These are phyloP conservation scores for Kwoniella mangroviensis DNA, from an alignment of 768 basidiomycete genomes.

Conservation along the genomic window DNA sequence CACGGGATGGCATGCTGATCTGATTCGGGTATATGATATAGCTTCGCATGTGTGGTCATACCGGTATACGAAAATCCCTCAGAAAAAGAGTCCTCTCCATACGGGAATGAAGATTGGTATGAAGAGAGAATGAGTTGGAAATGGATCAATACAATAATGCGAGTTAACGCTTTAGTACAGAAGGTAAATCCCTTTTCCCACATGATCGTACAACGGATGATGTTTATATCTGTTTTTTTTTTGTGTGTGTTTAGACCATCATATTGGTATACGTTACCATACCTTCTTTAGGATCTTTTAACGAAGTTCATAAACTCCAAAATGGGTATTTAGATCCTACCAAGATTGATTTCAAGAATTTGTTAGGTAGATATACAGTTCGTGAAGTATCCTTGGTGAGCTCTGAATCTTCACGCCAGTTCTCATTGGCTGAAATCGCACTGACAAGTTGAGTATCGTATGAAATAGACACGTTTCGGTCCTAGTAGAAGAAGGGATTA, in stretches of 20 bases:
- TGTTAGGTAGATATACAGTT: conserved; percentile 73
- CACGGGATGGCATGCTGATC: neutral
- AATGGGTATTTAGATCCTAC: conserved; percentile 33
- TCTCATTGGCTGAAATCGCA: neutral
- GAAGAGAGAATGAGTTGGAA: conserved; percentile 72
- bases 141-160: conserved; percentile 95
- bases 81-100: conserved; percentile 71
- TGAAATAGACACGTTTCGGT: conserved; percentile 43
- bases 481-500: conserved; percentile 45
- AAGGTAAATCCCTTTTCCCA: conserved; percentile 66
- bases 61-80: conserved; percentile 84
- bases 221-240: too few species aligned
- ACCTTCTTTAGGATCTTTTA: conserved; percentile 64
- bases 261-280: conserved; percentile 91
- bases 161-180: conserved; percentile 94
- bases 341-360: conserved; percentile 64
- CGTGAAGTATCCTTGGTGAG: conserved; percentile 68
- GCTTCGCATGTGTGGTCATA: conserved; percentile 87
- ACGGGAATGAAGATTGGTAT: conserved; percentile 70
- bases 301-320: conserved; percentile 55
- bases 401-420: neutral
- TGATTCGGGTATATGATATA: conserved; percentile 51
- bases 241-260: conserved; percentile 69
- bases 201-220: too few species aligned
- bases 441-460: neutral